These are phyloP conservation scores for Aspergillus sclerotialis DNA, from an alignment of 2,329 filamentous ascomycete species.

Conservation along the genomic window DNA sequence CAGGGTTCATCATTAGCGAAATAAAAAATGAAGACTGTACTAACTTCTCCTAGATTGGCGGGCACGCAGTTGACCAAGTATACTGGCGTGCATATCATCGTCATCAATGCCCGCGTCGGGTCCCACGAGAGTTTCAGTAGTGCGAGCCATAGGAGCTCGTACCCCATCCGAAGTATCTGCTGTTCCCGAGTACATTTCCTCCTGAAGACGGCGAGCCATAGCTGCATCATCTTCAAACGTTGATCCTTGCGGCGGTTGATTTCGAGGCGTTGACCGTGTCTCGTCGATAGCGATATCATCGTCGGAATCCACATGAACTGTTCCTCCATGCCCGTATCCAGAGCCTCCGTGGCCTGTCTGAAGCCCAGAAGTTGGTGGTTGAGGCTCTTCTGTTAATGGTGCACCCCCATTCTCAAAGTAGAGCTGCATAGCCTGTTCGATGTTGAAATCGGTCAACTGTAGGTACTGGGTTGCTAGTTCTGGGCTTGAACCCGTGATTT, in stretches of 20 bases:
- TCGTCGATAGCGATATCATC: conserved; percentile 52
- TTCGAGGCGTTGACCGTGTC: conserved; percentile 18
- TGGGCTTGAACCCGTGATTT: conserved; percentile 69
- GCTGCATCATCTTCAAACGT: conserved; percentile 82
- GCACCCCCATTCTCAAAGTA: conserved; percentile 81
- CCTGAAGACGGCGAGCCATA: conserved; percentile 84
- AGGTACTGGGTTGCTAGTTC: conserved; percentile 76
- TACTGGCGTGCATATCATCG: conserved; percentile 52
- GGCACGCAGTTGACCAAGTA: conserved; percentile 59
- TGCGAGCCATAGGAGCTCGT: conserved; percentile 82
- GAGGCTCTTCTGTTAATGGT: conserved; percentile 46
- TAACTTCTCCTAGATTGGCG: conserved; percentile 32
- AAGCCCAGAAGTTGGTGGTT: conserved; percentile 22
- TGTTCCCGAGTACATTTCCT: conserved; percentile 69
- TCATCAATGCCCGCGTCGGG: conserved; percentile 53
- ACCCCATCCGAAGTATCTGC: conserved; percentile 55
- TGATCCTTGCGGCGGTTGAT: conserved; percentile 35
- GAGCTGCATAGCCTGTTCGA: conserved; percentile 79
- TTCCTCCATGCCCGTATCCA: conserved; percentile 50
- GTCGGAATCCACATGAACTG: conserved; percentile 72
- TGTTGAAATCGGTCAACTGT: conserved; percentile 72
- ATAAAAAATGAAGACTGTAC: conserved; percentile 6
- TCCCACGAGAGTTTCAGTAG: conserved; percentile 83
- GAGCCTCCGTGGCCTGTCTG: conserved; percentile 21
- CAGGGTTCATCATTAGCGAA: conserved; percentile 3